phyloP scores from a whole-genome alignment of 257 asterid species.

The Solanum corneliomulleri region DNA sequence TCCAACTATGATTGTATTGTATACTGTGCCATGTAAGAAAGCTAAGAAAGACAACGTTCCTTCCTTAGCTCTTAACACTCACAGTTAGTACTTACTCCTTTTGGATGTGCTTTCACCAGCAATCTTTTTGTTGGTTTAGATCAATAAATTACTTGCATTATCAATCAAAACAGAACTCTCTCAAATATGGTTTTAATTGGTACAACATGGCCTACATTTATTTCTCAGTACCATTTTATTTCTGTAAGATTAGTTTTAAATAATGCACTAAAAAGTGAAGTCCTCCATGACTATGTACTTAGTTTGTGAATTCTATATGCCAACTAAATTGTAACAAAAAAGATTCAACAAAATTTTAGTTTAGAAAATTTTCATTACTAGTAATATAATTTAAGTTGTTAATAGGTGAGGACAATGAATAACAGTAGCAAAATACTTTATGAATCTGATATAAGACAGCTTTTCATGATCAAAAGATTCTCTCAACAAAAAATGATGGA shows the following conservation, averaged over 20 bases:
- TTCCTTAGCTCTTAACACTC: background rate
- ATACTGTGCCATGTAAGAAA: background rate
- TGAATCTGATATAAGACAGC: background rate
- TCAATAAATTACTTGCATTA: background rate
- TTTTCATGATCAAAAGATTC: background rate
- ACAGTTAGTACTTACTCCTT: background rate
- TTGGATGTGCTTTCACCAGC: background rate
- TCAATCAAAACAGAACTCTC: background rate
- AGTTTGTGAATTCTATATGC: background rate
- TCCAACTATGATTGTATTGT: background rate
- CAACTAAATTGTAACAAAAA: background rate
- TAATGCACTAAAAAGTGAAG: background rate
- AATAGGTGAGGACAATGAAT: background rate
- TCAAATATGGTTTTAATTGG: background rate
- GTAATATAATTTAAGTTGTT: background rate
- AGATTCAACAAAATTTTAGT: background rate
- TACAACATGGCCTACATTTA: background rate
- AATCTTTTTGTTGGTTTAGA: background rate
- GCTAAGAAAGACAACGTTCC: background rate
- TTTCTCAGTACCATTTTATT: background rate
- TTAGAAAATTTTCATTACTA: background rate
- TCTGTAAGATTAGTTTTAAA: background rate
- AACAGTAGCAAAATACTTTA: background rate
- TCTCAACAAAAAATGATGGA: background rate
- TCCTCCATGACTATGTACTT: background rate